Evolutionary conservation across 352 stramenopile species (phyloP).

Genomic region (Phytophthora syringae): DNA sequence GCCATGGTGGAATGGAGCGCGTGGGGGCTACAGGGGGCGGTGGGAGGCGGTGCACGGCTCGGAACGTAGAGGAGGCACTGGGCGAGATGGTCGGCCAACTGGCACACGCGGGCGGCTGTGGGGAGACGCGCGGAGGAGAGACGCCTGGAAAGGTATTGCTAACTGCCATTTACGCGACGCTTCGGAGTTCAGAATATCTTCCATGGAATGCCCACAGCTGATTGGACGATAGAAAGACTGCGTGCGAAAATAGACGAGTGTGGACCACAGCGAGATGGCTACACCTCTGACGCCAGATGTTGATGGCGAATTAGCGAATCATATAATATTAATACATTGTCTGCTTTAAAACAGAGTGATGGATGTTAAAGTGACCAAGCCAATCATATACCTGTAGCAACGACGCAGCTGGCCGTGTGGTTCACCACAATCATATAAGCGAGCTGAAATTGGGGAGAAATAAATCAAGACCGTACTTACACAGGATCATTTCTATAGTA

Average conservation of each 20-base stretch:
- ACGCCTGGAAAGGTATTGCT: no score
- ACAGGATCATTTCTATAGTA: slow-evolving; percentile 8
- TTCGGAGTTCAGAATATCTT: slow-evolving; percentile 21
- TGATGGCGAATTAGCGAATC: no score
- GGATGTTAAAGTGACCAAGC: background rate
- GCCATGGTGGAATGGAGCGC: slow-evolving; percentile 47
- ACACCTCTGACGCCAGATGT: background rate
- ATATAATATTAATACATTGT: no score
- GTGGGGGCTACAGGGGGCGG: slow-evolving; percentile 8
- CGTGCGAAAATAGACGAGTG: background rate
- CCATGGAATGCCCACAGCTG: slow-evolving; percentile 5
- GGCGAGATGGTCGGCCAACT: background rate
- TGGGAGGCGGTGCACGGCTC: background rate
- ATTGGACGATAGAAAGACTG: slow-evolving; percentile 17
- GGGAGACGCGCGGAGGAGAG: slow-evolving; percentile 1
- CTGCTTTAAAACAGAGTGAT: no score
- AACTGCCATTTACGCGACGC: no score
- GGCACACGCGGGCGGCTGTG: background rate
- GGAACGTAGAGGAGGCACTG: background rate
- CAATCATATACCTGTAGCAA: background rate
- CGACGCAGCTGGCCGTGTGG: background rate
- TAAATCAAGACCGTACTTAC: slow-evolving; percentile 12
- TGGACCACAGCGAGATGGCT: slow-evolving; percentile 5
- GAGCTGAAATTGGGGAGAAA: background rate
- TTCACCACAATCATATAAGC: background rate